Conservation (phyloP, 1,284 basidiomycete species). For the Nidula niveotomentosa region DNA sequence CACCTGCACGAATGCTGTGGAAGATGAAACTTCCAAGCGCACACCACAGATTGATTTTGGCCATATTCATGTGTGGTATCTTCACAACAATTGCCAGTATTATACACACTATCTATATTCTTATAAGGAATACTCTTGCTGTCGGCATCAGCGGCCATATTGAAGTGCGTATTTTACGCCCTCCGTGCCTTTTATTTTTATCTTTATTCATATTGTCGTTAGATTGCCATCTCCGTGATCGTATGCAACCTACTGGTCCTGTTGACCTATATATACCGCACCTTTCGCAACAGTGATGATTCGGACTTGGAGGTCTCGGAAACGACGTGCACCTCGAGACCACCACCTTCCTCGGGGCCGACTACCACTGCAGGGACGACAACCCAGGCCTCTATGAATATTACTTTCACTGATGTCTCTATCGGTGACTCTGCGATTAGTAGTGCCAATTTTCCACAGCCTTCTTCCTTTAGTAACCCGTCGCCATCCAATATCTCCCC, state of each 20-base stretch:
- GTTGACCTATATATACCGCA: slow-evolving; percentile 15
- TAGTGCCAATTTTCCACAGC: background rate
- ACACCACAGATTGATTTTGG: background rate
- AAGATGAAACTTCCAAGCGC: background rate
- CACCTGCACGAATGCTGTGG: background rate
- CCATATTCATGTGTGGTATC: slow-evolving; percentile 8
- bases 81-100: slow-evolving; percentile 8
- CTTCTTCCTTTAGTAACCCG: background rate
- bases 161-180: background rate
- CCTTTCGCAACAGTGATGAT: background rate
- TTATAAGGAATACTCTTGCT: background rate
- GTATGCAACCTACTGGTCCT: slow-evolving; percentile 20
- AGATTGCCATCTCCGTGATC: slow-evolving; percentile 15
- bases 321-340: background rate
- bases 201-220: background rate
- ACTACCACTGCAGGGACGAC: background rate
- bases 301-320: background rate
- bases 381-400: background rate
- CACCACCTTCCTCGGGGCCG: background rate
- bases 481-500: too few species aligned
- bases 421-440: background rate
- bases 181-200: background rate
- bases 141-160: slow-evolving; percentile 4
- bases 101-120: slow-evolving; percentile 6
- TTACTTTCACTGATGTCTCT: background rate